Percentiles rank a stretch among this genome's conserved stretches.
Conservation (phyloP, 2,329 filamentous ascomycete genomes). For the Monascus ruber region DNA sequence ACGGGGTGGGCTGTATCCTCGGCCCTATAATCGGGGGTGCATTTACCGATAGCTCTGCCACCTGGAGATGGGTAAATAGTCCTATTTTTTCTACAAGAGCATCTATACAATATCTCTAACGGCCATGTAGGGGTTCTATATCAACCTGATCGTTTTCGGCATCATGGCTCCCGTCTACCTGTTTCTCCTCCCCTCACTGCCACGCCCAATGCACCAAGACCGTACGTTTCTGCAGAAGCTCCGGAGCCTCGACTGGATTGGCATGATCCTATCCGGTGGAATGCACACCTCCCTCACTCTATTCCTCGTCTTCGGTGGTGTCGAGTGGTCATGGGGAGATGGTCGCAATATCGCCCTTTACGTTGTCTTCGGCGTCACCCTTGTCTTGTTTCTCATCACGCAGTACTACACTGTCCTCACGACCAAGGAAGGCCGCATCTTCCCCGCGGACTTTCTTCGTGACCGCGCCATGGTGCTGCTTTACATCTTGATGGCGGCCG, state of each 20-base stretch:
- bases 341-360: constrained; percentile 18
- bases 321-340: constrained; percentile 36
- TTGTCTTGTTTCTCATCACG: constrained; percentile 35
- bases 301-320: constrained; percentile 39
- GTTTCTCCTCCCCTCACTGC: constrained; percentile 26
- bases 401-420: constrained; percentile 35
- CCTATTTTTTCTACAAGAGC: too few relatives aligned
- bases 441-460: constrained; percentile 37
- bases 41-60: constrained; percentile 16
- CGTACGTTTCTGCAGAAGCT: constrained; percentile 10
- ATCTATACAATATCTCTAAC: too few relatives aligned
- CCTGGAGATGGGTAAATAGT: constrained; percentile 17
- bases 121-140: constrained; percentile 31
- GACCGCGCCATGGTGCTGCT: constrained; percentile 29
- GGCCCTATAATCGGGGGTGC: constrained; percentile 29
- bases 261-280: constrained; percentile 23
- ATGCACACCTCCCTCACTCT: neutral
- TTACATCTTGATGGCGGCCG: constrained; percentile 29
- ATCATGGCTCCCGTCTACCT: constrained; percentile 31
- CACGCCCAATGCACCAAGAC: constrained; percentile 8
- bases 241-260: constrained; percentile 31
- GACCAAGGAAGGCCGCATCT: constrained; percentile 31
- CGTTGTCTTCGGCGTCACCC: constrained; percentile 33
- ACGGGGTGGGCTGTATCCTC: constrained; percentile 21
- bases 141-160: constrained; percentile 41